Conservation (phyloP, 352 stramenopile species). For the Globisporangium heterothallicum region DNA sequence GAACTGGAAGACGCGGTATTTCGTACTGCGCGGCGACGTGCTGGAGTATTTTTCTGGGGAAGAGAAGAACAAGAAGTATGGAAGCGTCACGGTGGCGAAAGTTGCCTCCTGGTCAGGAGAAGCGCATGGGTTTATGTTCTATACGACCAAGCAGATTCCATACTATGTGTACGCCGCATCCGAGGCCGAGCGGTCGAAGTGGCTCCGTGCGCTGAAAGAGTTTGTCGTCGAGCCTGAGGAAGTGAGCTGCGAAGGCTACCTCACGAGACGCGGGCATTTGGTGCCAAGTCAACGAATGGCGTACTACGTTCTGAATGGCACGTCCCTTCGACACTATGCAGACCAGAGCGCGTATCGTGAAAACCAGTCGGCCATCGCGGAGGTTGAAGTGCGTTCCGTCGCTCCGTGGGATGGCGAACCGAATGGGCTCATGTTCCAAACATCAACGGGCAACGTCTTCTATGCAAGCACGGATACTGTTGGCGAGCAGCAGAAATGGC, state of each 20-base stretch:
- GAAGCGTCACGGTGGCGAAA: conserved; percentile 82
- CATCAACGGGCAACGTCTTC: conserved; percentile 77
- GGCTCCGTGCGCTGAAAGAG: conserved; percentile 78
- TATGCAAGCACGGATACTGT: conserved; percentile 74
- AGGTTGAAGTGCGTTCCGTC: conserved; percentile 78
- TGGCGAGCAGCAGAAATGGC: conserved; percentile 82
- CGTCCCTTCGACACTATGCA: conserved; percentile 74
- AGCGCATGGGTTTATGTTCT: conserved; percentile 88
- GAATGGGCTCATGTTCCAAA: conserved; percentile 85
- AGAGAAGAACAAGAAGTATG: conserved; percentile 82
- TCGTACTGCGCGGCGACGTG: conserved; percentile 75
- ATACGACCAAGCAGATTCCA: conserved; percentile 85
- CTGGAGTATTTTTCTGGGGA: conserved; percentile 83
- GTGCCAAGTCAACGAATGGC: conserved; percentile 82
- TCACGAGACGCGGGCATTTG: conserved; percentile 81
- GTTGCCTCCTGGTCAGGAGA: conserved; percentile 82
- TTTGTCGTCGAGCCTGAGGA: conserved; percentile 84
- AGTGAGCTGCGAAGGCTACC: conserved; percentile 82
- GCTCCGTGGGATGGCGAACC: conserved; percentile 73
- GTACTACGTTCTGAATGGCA: conserved; percentile 84
- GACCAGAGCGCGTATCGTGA: conserved; percentile 84
- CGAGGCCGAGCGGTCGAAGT: conserved; percentile 66
- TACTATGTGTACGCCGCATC: conserved; percentile 88
- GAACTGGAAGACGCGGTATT: conserved; percentile 90
- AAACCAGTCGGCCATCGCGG: conserved; percentile 78